These are phyloP conservation scores for Picochlorum sp. DNA, from an alignment of 139 green algal genomes.

Conservation along the genomic window DNA sequence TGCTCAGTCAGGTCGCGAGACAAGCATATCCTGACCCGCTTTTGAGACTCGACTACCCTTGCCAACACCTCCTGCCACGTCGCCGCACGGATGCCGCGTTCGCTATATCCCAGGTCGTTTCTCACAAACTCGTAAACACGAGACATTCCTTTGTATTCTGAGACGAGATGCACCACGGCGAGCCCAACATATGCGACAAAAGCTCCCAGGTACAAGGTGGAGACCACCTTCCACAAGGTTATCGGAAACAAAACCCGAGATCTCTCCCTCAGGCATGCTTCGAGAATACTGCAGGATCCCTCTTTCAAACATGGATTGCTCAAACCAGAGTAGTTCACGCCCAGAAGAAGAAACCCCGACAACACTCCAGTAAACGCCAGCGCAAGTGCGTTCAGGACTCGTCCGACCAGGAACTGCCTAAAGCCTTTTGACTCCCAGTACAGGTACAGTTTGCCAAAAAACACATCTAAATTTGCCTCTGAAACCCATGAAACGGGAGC, in stretches of 20 bases:
- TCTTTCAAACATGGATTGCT: slow-evolving; percentile 29
- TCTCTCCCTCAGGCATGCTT: slow-evolving; percentile 34
- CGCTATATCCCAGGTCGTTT: slow-evolving; percentile 61
- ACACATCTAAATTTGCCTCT: slow-evolving; percentile 71
- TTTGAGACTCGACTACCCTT: slow-evolving; percentile 70
- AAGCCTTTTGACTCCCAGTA: slow-evolving; percentile 79
- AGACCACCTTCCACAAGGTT: slow-evolving; percentile 36
- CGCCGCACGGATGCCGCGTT: slow-evolving; percentile 56
- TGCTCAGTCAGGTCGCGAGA: slow-evolving; percentile 73
- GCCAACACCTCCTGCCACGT: slow-evolving; percentile 82
- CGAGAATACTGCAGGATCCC: slow-evolving; percentile 59
- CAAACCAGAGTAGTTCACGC: slow-evolving; percentile 72
- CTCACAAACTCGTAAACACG: slow-evolving; percentile 58
- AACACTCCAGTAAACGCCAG: slow-evolving; percentile 88
- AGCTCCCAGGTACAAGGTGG: slow-evolving; percentile 62
- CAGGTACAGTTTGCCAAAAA: slow-evolving; percentile 72
- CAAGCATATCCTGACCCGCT: slow-evolving; percentile 63
- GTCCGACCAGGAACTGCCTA: slow-evolving; percentile 44
- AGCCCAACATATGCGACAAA: slow-evolving; percentile 49
- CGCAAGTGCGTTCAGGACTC: slow-evolving; percentile 72
- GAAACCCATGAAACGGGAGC: slow-evolving; percentile 49
- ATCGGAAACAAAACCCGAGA: slow-evolving; percentile 21
- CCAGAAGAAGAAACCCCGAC: slow-evolving; percentile 76
- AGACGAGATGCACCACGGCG: slow-evolving; percentile 38
- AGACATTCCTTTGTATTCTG: slow-evolving; percentile 42